Evolutionary conservation across 2,329 filamentous ascomycete genomes (phyloP).

Genomic region (Pestalotiopsis sp.): DNA sequence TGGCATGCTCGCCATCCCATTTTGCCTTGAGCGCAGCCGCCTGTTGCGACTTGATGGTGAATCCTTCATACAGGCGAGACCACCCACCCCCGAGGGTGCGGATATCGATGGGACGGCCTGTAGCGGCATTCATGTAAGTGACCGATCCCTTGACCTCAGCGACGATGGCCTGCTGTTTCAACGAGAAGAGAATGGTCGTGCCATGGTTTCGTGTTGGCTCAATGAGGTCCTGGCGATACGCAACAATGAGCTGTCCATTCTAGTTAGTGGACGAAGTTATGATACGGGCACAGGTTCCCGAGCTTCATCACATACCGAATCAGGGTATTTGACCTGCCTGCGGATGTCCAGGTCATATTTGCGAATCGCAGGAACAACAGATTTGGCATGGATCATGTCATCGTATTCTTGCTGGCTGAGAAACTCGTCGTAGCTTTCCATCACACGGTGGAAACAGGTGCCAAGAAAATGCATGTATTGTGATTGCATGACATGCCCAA

Average conservation of each 20-base stretch:
- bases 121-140: conserved; percentile 24
- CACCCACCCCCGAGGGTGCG: conserved; percentile 22
- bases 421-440: conserved; percentile 28
- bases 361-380: conserved; percentile 22
- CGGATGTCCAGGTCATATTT: conserved; percentile 25
- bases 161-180: conserved; percentile 26
- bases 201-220: conserved; percentile 23
- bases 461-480: conserved; percentile 27
- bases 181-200: conserved; percentile 22
- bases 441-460: conserved; percentile 23
- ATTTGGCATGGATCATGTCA: conserved; percentile 24
- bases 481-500: conserved; percentile 28
- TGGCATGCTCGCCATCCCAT: conserved; percentile 15
- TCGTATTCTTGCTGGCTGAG: conserved; percentile 27
- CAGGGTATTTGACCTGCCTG: conserved; percentile 15
- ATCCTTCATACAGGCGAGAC: conserved; percentile 18
- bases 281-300: no score
- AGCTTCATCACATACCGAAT: background rate
- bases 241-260: conserved; percentile 22
- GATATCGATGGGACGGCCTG: conserved; percentile 25
- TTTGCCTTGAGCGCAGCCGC: conserved; percentile 15
- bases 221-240: conserved; percentile 20
- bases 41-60: conserved; percentile 14
- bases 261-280: background rate
- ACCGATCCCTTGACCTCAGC: conserved; percentile 22